Base-by-base conservation (phyloP, 371 early-diverging fungal species). In the Blastocladiella emersonii region DNA sequence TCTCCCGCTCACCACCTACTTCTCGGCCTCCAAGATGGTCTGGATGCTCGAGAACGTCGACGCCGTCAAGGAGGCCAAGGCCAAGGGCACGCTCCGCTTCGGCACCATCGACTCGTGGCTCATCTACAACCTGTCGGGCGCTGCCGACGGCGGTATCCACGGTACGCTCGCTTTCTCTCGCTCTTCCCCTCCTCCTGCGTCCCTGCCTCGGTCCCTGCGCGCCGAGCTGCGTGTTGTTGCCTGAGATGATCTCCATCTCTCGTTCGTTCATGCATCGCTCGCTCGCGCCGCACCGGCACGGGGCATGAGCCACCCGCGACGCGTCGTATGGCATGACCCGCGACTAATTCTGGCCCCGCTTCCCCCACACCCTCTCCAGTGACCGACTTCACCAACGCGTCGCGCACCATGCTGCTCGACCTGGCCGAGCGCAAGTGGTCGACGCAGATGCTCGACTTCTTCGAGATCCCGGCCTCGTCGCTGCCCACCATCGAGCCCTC, bases 81-180 rank as follows among this genome's bases (percentile, higher is more conserved):
- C 84, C 34, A 75, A 78, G 15, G 85, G 82, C 36, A 78, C 71
- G 12, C 70, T 91, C 60, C 77, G 82, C 70, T 88, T 94, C 66
- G 94, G 97, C 51, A 96, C 93, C 0, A 80, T 96, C 34, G 97
- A 96, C 72, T 82, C 92, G 6, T 96, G 97, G 96, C 74, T 95
- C 48, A 85, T 90, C 63, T 89, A 85, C 84, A 89, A 90, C 67
- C 73, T 95, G 63, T 87, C 92, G 0, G 93, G 94, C 49, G 88
- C 85, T 56, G 68, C 63, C 13, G 63, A 83, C 19, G 82, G 83
- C 21, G 87, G 86, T 34, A 73, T 84, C 17, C 79, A 88, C 67
- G 85, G n/a, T n/a, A n/a, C n/a, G n/a, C n/a, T n/a, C n/a, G n/a
- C n/a, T n/a, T n/a, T n/a, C n/a, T n/a, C n/a, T n/a, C n/a, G n/a